Conservation (phyloP, 768 basidiomycete species). For the Boletus rubescentipes region DNA sequence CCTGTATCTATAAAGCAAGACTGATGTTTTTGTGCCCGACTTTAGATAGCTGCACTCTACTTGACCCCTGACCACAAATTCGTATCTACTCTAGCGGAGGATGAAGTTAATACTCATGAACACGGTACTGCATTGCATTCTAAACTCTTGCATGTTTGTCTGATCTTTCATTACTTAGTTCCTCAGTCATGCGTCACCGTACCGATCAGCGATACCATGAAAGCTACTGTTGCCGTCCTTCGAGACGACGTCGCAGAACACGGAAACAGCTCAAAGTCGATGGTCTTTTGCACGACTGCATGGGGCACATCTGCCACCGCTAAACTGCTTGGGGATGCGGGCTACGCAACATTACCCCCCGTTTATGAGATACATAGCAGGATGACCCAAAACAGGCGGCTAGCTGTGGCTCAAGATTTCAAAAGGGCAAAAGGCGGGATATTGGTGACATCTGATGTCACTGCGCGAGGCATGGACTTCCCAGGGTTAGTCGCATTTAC, state of each 20-base stretch:
- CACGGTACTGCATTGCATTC: slow-evolving; percentile 41
- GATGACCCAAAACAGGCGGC: slow-evolving; percentile 49
- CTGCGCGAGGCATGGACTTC: slow-evolving; percentile 68
- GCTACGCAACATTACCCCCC: slow-evolving; percentile 30
- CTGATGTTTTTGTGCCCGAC: background rate
- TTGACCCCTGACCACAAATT: slow-evolving; percentile 37
- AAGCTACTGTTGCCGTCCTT: slow-evolving; percentile 41
- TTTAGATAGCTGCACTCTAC: slow-evolving; percentile 30
- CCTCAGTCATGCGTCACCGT: slow-evolving; percentile 46
- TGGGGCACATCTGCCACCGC: slow-evolving; percentile 48
- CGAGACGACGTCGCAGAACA: slow-evolving; percentile 34
- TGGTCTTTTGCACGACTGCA: slow-evolving; percentile 71
- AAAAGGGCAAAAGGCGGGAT: slow-evolving; percentile 43
- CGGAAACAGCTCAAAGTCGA: slow-evolving; percentile 39
- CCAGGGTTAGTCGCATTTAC: slow-evolving; percentile 41
- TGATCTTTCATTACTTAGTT: slow-evolving; percentile 31
- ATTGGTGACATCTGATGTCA: slow-evolving; percentile 55
- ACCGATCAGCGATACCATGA: slow-evolving; percentile 41
- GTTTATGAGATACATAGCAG: slow-evolving; percentile 59
- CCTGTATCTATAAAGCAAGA: background rate
- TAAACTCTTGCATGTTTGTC: background rate
- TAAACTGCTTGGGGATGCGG: slow-evolving; percentile 35
- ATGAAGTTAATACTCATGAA: slow-evolving; percentile 61
- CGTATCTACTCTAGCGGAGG: slow-evolving; percentile 55
- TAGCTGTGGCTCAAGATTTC: slow-evolving; percentile 50